phyloP scores from a whole-genome alignment of 805 yeast genomes.

The Saturnispora ahearnii region DNA sequence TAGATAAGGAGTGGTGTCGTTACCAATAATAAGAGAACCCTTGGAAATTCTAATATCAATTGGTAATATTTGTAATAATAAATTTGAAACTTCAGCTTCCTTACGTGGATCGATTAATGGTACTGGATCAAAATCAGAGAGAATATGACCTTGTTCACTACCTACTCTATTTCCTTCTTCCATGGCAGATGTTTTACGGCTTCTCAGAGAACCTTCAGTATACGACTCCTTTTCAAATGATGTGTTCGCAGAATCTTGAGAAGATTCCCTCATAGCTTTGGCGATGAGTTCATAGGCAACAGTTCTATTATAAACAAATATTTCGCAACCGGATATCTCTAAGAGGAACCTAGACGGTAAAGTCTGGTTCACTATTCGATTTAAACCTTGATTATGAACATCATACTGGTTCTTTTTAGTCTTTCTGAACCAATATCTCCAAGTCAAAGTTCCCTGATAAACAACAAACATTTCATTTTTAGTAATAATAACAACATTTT shows the following conservation, averaged over 20 bases:
- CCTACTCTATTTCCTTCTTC: not conserved
- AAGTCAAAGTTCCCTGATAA: slow-evolving; percentile 65
- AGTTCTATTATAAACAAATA: slow-evolving; percentile 74
- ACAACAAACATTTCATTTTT: slow-evolving; percentile 63
- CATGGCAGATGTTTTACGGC: not conserved
- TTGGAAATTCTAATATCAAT: slow-evolving; percentile 48
- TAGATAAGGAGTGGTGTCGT: slow-evolving; percentile 65
- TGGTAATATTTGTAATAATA: slow-evolving; percentile 42
- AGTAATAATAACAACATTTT: slow-evolving; percentile 66
- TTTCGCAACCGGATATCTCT: slow-evolving; percentile 67
- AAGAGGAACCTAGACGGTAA: slow-evolving; percentile 51
- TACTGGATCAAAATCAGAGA: not conserved
- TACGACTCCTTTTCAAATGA: not conserved
- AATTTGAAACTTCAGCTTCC: not conserved
- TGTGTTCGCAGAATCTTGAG: not conserved
- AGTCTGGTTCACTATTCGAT: slow-evolving; percentile 31
- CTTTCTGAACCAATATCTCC: slow-evolving; percentile 79
- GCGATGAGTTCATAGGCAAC: slow-evolving; percentile 51
- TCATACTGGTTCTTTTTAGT: slow-evolving; percentile 33
- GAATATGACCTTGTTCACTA: not conserved
- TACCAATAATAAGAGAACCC: slow-evolving; percentile 76
- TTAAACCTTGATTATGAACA: slow-evolving; percentile 16
- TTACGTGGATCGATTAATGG: not conserved
- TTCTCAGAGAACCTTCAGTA: not conserved
- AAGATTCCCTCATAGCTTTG: slow-evolving; percentile 8